These are phyloP conservation scores for Fraxinus americana DNA, from an alignment of 257 asterid species.

Conservation along the genomic window DNA sequence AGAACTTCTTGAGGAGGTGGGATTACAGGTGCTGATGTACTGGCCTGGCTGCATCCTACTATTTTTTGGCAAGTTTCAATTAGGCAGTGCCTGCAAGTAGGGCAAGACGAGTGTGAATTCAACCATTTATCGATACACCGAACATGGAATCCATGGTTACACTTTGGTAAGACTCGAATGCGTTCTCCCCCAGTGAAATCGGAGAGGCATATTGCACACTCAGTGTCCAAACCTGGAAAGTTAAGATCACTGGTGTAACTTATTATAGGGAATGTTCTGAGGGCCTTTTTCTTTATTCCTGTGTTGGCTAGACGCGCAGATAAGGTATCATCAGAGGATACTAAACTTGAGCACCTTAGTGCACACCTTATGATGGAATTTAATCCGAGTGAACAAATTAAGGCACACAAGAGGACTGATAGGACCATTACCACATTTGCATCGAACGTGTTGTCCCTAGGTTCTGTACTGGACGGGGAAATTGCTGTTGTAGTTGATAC, in stretches of 20 bases:
- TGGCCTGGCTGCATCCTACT: constrained; percentile 27
- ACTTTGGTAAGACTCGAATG: constrained; percentile 49
- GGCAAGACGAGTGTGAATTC: constrained; percentile 56
- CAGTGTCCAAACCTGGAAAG: constrained; percentile 41
- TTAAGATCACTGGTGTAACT: constrained; percentile 38
- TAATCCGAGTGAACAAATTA: constrained; percentile 60
- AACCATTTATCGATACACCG: constrained; percentile 57
- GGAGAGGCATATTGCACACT: constrained; percentile 58
- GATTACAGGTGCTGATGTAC: constrained; percentile 11
- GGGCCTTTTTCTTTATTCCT: constrained; percentile 55
- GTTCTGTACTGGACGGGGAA: neutral
- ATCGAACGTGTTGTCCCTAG: constrained; percentile 37
- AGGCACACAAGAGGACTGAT: constrained; percentile 59
- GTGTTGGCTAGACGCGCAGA: constrained; percentile 43
- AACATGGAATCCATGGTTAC: constrained; percentile 58
- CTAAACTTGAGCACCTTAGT: constrained; percentile 44
- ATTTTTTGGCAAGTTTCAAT: constrained; percentile 50
- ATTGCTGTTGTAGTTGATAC: constrained; percentile 33
- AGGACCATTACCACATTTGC: constrained; percentile 61
- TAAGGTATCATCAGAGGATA: neutral
- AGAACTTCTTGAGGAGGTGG: constrained; percentile 22
- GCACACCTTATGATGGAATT: constrained; percentile 62
- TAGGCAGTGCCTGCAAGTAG: constrained; percentile 59
- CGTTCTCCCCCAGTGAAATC: constrained; percentile 42
- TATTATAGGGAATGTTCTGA: constrained; percentile 45